phyloP scores from a whole-genome alignment of 2,329 filamentous ascomycete species.

The Talaromyces sp. region DNA sequence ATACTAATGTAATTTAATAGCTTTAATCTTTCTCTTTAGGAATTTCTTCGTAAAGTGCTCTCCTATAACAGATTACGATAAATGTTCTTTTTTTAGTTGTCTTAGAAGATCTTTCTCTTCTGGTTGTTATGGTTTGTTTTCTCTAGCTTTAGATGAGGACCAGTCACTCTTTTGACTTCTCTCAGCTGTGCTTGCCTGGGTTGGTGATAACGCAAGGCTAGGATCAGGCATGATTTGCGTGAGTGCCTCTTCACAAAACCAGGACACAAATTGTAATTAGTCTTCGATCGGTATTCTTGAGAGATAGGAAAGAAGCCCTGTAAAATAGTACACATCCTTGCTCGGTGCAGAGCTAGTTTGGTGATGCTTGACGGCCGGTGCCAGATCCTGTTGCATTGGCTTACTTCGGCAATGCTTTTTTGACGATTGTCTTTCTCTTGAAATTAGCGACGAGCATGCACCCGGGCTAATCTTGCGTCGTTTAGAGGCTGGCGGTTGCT shows the following conservation, averaged over 20 bases:
- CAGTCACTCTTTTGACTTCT: background rate
- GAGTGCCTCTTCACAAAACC: slow-evolving; percentile 7
- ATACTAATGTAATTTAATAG: background rate
- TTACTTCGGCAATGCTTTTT: background rate
- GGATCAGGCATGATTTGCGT: background rate
- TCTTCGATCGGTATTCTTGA: background rate
- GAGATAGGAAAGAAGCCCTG: background rate
- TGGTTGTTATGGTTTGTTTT: background rate
- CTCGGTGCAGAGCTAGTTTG: no score
- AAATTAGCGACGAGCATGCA: background rate
- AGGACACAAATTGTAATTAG: slow-evolving; percentile 9
- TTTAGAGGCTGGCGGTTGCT: background rate
- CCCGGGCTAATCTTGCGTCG: background rate
- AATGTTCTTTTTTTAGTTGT: background rate
- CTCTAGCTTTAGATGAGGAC: background rate
- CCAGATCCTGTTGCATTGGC: background rate
- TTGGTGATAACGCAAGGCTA: background rate
- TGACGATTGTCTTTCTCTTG: background rate
- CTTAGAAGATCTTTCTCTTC: background rate
- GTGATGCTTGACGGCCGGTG: no score
- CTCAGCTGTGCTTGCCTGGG: background rate
- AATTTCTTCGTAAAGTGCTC: background rate
- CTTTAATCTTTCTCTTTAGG: background rate
- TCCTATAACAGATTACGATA: background rate
- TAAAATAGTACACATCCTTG: no score